Evolutionary conservation across 257 asterid species (phyloP).

Genomic region (Solanum pimpinellifolium): DNA sequence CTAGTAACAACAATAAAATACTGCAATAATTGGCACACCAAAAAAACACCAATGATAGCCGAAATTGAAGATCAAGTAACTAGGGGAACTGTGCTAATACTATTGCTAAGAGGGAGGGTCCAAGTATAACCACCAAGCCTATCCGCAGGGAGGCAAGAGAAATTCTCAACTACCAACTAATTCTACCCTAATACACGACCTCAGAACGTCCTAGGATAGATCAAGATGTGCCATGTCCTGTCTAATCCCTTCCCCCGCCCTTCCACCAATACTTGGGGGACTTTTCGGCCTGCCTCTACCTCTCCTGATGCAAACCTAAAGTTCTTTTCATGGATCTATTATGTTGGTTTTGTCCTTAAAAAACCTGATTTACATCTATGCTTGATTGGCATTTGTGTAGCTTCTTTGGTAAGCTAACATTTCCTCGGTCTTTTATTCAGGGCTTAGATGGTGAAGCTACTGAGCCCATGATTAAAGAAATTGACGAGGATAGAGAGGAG

Average conservation of each 20-base stretch:
- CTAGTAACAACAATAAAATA: neutral
- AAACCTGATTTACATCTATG: neutral
- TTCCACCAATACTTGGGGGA: neutral
- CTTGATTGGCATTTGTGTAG: neutral
- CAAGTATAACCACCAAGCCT: neutral
- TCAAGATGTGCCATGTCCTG: neutral
- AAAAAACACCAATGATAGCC: neutral
- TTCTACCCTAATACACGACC: neutral
- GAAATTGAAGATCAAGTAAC: neutral
- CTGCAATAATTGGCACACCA: neutral
- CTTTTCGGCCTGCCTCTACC: neutral
- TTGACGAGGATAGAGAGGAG: constrained; percentile 98
- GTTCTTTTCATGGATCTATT: neutral
- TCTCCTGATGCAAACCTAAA: neutral
- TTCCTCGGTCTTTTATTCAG: constrained; percentile 25
- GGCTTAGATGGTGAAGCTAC: constrained; percentile 99
- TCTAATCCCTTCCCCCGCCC: neutral
- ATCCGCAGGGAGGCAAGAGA: neutral
- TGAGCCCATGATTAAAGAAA: constrained; percentile 98
- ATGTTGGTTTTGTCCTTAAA: neutral
- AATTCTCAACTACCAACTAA: neutral
- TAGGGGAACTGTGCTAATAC: neutral
- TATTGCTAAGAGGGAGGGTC: neutral
- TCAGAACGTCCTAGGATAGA: neutral
- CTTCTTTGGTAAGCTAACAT: constrained; percentile 8